Percentiles rank a stretch among this genome's conserved stretches.
These are phyloP conservation scores for Globisporangium uncinulatum DNA, from an alignment of 352 stramenopile genomes.

Conservation along the genomic window DNA sequence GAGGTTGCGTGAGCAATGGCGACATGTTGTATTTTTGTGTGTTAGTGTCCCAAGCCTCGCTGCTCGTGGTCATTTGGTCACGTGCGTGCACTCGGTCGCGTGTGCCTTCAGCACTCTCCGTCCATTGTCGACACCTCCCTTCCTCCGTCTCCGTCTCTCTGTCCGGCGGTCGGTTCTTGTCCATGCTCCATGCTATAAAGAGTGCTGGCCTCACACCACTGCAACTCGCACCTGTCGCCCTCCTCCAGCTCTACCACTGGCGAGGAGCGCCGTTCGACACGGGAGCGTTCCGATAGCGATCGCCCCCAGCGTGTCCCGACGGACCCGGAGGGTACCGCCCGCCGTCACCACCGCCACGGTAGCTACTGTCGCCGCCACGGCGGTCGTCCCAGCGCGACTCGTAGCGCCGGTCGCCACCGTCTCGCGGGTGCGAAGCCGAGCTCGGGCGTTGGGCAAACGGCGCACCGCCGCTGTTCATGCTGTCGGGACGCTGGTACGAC, in stretches of 20 bases:
- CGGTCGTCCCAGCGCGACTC: conserved; percentile 71
- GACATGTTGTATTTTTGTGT: too few relatives aligned
- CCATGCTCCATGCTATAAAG: too few relatives aligned
- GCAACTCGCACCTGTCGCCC: background rate
- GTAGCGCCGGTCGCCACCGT: conserved; percentile 45
- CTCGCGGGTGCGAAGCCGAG: conserved; percentile 25
- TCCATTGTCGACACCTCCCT: too few relatives aligned
- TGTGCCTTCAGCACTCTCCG: too few relatives aligned
- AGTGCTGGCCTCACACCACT: too few relatives aligned
- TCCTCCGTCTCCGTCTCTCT: too few relatives aligned
- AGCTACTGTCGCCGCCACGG: conserved; percentile 24
- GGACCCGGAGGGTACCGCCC: background rate
- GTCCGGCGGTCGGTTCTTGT: too few relatives aligned
- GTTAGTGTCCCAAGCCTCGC: too few relatives aligned
- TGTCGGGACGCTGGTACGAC: conserved; percentile 44
- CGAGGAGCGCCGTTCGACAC: conserved; percentile 4
- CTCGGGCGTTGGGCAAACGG: conserved; percentile 59
- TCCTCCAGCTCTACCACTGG: background rate
- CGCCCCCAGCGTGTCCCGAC: background rate
- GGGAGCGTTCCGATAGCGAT: conserved; percentile 9
- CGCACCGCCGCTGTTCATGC: conserved; percentile 21
- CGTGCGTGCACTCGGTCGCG: too few relatives aligned
- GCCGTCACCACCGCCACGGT: conserved; percentile 11
- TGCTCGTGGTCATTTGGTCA: too few relatives aligned
- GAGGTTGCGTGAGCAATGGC: too few relatives aligned